A percentile compares a stretch with the other conserved stretches of the same genome.
Conservation (phyloP, 2,329 filamentous ascomycete species). For the Plenodomus biglobosus region DNA sequence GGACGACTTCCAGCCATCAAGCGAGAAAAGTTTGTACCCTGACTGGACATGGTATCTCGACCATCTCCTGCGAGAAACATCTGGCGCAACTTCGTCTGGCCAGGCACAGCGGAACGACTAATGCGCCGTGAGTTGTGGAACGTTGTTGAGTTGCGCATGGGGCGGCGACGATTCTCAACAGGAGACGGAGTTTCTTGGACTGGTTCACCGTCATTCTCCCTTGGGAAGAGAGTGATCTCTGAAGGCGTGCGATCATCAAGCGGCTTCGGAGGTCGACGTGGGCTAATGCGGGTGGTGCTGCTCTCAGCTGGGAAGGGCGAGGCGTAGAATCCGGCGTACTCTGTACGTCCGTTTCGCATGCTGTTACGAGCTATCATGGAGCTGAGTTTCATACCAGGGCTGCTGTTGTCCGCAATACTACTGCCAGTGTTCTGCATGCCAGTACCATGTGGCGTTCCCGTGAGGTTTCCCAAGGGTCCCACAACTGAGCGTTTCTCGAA, state of each 20-base stretch:
- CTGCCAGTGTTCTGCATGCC: conserved; percentile 43
- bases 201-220: conserved; percentile 12
- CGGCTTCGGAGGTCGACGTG: conserved; percentile 2
- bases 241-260: conserved; percentile 24
- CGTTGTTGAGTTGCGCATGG: conserved; percentile 19
- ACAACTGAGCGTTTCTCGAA: conserved; percentile 40
- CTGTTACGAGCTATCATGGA: conserved; percentile 21
- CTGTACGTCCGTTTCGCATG: conserved; percentile 10
- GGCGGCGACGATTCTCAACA: conserved; percentile 10
- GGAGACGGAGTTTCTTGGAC: conserved; percentile 14
- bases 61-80: conserved; percentile 37
- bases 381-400: conserved; percentile 28
- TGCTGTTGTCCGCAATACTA: conserved; percentile 43
- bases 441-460: conserved; percentile 41
- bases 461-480: conserved; percentile 42
- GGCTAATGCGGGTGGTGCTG: conserved; percentile 26
- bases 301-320: conserved; percentile 22
- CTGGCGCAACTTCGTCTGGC: conserved; percentile 39
- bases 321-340: conserved; percentile 25
- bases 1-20: conserved; percentile 29
- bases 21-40: conserved; percentile 23
- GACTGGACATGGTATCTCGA: conserved; percentile 21
- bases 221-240: conserved; percentile 23
- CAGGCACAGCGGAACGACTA: conserved; percentile 35
- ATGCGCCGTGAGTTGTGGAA: conserved; percentile 20